Evolutionary conservation across 2,329 filamentous ascomycete species (phyloP).

Genomic region (Penicillium sp.): DNA sequence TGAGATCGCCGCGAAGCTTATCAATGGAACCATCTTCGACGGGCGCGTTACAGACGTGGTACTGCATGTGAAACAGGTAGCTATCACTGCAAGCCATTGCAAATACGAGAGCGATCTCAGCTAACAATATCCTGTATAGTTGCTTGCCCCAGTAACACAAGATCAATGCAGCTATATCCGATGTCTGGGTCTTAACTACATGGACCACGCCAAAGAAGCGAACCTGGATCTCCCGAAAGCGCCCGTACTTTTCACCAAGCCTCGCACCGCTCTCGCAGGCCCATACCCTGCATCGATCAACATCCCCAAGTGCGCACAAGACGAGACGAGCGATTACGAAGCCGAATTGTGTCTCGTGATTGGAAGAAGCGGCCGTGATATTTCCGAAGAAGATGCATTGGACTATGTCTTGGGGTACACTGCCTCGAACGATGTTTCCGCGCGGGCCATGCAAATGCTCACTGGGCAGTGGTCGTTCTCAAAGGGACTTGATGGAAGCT

Average conservation of each 20-base stretch:
- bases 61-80: constrained; percentile 25
- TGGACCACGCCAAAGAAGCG: constrained; percentile 32
- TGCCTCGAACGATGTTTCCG: constrained; percentile 35
- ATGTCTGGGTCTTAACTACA: constrained; percentile 36
- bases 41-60: constrained; percentile 26
- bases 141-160: constrained; percentile 30
- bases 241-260: constrained; percentile 35
- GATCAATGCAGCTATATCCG: constrained; percentile 33
- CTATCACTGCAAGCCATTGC: neutral
- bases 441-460: constrained; percentile 22
- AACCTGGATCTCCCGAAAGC: constrained; percentile 29
- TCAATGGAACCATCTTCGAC: constrained; percentile 33
- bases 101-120: too few relatives aligned
- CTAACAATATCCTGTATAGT: constrained; percentile 11
- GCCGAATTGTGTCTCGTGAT: constrained; percentile 32
- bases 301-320: constrained; percentile 34
- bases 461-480: constrained; percentile 29
- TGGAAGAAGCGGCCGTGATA: constrained; percentile 22
- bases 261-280: constrained; percentile 28
- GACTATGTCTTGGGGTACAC: constrained; percentile 38
- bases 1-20: constrained; percentile 25
- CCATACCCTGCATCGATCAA: constrained; percentile 30
- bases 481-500: constrained; percentile 28
- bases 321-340: constrained; percentile 35
- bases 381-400: constrained; percentile 25